phyloP scores from a whole-genome alignment of 2,329 filamentous ascomycete species.

The Paraphaeosphaeria minitans region DNA sequence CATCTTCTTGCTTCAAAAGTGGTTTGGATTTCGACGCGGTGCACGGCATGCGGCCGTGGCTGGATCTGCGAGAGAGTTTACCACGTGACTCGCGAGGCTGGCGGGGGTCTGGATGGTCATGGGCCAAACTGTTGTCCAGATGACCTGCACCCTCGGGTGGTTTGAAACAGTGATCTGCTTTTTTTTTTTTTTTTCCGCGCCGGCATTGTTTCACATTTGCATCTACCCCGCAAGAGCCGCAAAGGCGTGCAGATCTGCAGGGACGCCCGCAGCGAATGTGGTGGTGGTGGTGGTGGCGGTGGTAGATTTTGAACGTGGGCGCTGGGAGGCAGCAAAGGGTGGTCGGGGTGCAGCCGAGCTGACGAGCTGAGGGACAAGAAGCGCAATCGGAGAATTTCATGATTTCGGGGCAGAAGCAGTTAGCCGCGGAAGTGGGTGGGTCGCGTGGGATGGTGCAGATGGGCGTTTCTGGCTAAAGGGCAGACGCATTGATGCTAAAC shows the following conservation, averaged over 20 bases:
- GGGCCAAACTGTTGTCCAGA: no score
- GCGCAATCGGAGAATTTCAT: constrained; percentile 21
- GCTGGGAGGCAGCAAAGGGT: neutral
- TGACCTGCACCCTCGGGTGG: no score
- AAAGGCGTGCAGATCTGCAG: neutral
- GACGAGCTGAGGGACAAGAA: no score
- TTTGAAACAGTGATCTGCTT: neutral
- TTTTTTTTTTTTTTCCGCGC: neutral
- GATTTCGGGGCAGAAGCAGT: constrained; percentile 6
- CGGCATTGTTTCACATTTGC: constrained; percentile 1
- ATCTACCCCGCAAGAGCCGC: neutral
- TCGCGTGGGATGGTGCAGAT: constrained; percentile 15
- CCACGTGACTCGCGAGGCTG: no score
- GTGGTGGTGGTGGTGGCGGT: no score
- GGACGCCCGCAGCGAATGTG: neutral
- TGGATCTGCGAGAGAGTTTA: no score
- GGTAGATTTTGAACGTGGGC: neutral
- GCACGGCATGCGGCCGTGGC: neutral
- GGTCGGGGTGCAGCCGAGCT: neutral
- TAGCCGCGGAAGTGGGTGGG: constrained; percentile 17
- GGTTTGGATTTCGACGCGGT: no score
- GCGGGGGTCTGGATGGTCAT: no score
- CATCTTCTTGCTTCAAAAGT: neutral
- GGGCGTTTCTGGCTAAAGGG: constrained; percentile 12
- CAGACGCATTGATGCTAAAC: neutral